Percentiles rank a stretch among this genome's conserved stretches.
phyloP scores from a whole-genome alignment of 148 eudicot species.

The Silene conica region DNA sequence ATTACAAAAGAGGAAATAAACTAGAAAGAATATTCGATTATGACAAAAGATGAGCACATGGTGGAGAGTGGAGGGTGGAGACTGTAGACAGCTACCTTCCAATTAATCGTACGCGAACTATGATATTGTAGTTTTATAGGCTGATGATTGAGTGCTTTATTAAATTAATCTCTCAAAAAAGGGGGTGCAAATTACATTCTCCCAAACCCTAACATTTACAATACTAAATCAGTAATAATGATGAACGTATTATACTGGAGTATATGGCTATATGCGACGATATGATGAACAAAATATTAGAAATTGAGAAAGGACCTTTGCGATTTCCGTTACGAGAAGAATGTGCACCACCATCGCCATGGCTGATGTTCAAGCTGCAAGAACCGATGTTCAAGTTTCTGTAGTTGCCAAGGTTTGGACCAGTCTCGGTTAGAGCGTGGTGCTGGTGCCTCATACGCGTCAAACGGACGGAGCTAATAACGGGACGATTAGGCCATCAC shows the following conservation, averaged over 20 bases:
- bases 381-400: background rate
- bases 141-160: slow-evolving; percentile 3
- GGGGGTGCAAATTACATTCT: background rate
- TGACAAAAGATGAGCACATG: slow-evolving; percentile 16
- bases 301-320: slow-evolving; percentile 3
- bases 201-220: background rate
- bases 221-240: background rate
- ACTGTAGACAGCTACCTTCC: slow-evolving; percentile 8
- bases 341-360: background rate
- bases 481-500: no score
- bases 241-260: no score
- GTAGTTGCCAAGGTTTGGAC: no score
- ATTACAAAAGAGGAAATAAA: background rate
- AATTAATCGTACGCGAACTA: slow-evolving; percentile 1
- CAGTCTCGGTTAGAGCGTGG: no score
- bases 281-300: background rate
- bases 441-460: no score
- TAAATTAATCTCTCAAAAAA: slow-evolving; percentile 4
- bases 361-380: background rate
- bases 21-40: slow-evolving; percentile 15
- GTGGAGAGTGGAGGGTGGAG: no score
- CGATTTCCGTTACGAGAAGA: background rate
- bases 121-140: background rate
- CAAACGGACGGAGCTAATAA: no score
- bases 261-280: no score